A percentile compares a stretch with the other conserved stretches of the same genome.
Evolutionary conservation across 495 filamentous ascomycete species (phyloP).

Genomic region (Neurospora sp.): DNA sequence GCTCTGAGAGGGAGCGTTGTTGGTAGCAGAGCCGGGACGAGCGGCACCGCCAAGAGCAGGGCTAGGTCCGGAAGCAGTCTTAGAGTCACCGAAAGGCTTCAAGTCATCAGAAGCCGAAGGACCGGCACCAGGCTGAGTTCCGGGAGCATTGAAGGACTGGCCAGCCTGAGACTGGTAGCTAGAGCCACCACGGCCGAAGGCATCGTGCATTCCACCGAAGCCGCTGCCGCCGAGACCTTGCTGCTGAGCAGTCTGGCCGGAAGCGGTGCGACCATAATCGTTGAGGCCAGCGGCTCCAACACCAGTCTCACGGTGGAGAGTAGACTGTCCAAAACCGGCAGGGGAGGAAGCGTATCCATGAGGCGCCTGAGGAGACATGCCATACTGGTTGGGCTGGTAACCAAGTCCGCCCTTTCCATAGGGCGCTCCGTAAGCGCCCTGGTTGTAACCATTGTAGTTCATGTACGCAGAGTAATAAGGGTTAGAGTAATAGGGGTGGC

Average conservation of each 20-base stretch:
- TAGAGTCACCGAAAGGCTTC: conserved; percentile 64
- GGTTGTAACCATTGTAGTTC: conserved; percentile 62
- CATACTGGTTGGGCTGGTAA: conserved; percentile 76
- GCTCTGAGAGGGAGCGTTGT: conserved; percentile 53
- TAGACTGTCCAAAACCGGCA: conserved; percentile 63
- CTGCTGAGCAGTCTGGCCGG: conserved; percentile 59
- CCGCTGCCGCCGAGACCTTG: conserved; percentile 54
- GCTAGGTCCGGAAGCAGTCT: conserved; percentile 64
- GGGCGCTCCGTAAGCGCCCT: conserved; percentile 55
- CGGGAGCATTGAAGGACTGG: conserved; percentile 57
- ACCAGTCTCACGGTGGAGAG: conserved; percentile 55
- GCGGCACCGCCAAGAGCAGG: conserved; percentile 72
- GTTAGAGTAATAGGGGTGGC: conserved; percentile 70
- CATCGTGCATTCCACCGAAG: conserved; percentile 67
- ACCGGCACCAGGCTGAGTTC: conserved; percentile 39
- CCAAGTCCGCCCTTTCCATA: conserved; percentile 61
- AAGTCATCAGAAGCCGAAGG: conserved; percentile 51
- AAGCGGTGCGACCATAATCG: conserved; percentile 69
- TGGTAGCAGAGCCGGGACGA: conserved; percentile 78
- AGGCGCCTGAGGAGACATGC: conserved; percentile 56
- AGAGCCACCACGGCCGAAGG: conserved; percentile 60
- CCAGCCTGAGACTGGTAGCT: conserved; percentile 52
- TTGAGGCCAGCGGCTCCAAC: conserved; percentile 41
- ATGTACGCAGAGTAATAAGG: conserved; percentile 75
- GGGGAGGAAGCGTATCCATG: conserved; percentile 76